These are phyloP conservation scores for Populus tremula DNA, from an alignment of 345 rosid genomes.

Conservation along the genomic window DNA sequence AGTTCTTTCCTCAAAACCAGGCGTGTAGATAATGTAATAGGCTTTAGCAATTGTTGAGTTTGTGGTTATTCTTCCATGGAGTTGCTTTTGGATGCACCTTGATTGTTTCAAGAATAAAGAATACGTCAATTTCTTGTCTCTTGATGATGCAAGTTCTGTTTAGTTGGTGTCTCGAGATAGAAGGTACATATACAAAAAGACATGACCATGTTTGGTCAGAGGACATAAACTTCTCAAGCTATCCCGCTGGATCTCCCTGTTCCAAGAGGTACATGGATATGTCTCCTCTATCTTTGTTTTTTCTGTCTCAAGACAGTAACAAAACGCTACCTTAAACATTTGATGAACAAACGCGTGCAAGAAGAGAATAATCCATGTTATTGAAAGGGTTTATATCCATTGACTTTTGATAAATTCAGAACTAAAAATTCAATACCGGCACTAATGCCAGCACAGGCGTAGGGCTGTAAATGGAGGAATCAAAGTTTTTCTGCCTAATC, in stretches of 20 bases:
- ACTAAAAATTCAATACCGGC: not conserved
- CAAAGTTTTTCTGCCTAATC: not conserved
- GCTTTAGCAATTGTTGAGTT: not conserved
- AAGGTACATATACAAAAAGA: no score
- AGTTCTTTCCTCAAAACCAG: not conserved
- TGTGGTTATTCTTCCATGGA: constrained; percentile 22
- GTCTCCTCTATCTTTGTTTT: no score
- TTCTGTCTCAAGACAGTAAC: no score
- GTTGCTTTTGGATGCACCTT: not conserved
- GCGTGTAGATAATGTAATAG: not conserved
- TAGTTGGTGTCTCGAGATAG: no score
- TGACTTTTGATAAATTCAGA: constrained; percentile 11
- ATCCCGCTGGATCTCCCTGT: no score
- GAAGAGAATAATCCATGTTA: not conserved
- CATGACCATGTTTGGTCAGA: no score
- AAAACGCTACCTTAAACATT: not conserved
- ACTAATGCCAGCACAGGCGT: constrained; percentile 2
- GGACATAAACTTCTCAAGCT: no score
- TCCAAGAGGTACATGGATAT: no score
- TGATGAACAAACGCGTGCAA: not conserved
- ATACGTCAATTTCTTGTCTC: not conserved
- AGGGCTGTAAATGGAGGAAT: not conserved
- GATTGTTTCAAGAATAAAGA: not conserved
- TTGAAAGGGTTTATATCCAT: not conserved
- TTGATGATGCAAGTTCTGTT: no score